phyloP scores from a whole-genome alignment of 2,329 filamentous ascomycete genomes.

The Colletotrichum acutatum region DNA sequence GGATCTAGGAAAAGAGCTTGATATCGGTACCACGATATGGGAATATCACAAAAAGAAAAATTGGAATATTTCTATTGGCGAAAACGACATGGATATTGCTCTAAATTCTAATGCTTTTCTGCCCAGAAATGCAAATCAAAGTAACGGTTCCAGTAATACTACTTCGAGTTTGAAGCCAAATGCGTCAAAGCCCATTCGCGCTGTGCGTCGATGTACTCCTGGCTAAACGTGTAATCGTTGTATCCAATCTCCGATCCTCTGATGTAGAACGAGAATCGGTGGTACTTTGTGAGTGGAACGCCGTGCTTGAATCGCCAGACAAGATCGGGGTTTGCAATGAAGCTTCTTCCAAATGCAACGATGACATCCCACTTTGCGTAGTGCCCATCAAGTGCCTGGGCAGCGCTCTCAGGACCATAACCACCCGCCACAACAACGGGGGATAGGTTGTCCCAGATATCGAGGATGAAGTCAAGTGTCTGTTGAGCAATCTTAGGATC shows the following conservation, averaged over 20 bases:
- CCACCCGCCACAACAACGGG: conserved; percentile 43
- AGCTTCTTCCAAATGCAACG: conserved; percentile 43
- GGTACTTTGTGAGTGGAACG: conserved; percentile 39
- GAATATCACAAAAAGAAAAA: no score
- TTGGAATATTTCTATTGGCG: no score
- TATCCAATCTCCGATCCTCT: conserved; percentile 20
- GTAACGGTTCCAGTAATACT: background rate
- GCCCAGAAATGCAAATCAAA: background rate
- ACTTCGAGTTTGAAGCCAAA: conserved; percentile 4
- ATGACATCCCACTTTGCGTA: conserved; percentile 44
- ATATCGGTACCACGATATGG: no score
- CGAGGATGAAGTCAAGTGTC: conserved; percentile 44
- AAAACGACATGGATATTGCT: background rate
- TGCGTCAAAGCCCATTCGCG: conserved; percentile 6
- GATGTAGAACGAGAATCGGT: conserved; percentile 41
- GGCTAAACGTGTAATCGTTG: conserved; percentile 21
- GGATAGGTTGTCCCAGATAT: conserved; percentile 42
- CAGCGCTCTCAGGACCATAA: conserved; percentile 38
- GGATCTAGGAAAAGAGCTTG: no score
- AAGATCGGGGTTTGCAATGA: conserved; percentile 44
- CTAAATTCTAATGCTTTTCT: background rate
- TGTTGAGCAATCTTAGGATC: conserved; percentile 43
- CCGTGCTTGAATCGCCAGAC: conserved; percentile 41
- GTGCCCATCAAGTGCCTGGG: conserved; percentile 37
- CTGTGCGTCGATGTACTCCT: conserved; percentile 19